Evolutionary conservation across 2,329 filamentous ascomycete genomes (phyloP).

Genomic region (Aureobasidium sp.): DNA sequence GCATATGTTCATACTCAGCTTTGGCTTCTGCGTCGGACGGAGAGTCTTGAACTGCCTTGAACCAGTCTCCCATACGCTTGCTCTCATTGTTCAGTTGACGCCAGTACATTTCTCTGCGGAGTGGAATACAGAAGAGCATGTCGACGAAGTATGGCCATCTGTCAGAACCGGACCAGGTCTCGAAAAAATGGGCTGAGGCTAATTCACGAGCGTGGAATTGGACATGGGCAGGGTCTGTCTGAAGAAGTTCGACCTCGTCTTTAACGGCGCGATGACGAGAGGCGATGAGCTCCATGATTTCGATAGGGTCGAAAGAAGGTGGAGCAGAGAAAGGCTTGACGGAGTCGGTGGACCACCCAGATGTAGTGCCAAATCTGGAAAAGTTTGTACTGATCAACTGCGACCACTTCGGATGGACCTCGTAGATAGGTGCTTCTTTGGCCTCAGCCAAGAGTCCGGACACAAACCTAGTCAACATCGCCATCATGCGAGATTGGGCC

Average conservation of each 20-base stretch:
- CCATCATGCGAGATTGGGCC: conserved; percentile 11
- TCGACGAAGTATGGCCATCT: not conserved
- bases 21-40: no score
- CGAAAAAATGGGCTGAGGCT: not conserved
- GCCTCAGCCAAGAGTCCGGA: not conserved
- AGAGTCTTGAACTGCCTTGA: no score
- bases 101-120: not conserved
- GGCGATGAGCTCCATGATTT: not conserved
- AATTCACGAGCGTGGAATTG: not conserved
- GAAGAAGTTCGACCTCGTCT: not conserved
- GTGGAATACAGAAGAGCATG: not conserved
- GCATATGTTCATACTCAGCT: no score
- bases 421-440: not conserved
- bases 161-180: not conserved
- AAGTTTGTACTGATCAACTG: not conserved
- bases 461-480: not conserved
- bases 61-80: no score
- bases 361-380: not conserved
- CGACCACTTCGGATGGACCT: not conserved
- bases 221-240: conserved; percentile 6
- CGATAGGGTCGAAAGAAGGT: not conserved
- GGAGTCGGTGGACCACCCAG: conserved; percentile 1
- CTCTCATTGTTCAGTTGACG: not conserved
- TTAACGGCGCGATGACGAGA: conserved; percentile 2
- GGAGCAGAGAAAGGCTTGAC: not conserved